Percentiles rank a stretch among this genome's conserved stretches.
These are phyloP conservation scores for Fusarium staphyleae DNA, from an alignment of 2,329 filamentous ascomycete genomes.

Conservation along the genomic window DNA sequence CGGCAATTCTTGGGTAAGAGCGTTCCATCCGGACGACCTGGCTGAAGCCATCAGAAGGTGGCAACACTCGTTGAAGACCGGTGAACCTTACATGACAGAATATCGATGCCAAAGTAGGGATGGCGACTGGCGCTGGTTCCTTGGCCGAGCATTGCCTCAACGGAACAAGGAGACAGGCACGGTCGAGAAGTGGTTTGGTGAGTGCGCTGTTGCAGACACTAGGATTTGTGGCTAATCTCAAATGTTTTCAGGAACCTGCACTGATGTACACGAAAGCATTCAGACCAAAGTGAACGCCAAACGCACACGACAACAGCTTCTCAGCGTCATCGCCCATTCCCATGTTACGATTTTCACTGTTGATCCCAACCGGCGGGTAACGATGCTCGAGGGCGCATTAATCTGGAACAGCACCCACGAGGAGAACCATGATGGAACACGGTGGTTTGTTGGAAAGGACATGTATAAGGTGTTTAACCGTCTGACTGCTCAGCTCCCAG, in stretches of 20 bases:
- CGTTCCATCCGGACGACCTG: slow-evolving; percentile 76
- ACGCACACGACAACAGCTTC: slow-evolving; percentile 72
- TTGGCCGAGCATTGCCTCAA: slow-evolving; percentile 74
- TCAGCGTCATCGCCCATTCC: slow-evolving; percentile 76
- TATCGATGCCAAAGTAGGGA: slow-evolving; percentile 72
- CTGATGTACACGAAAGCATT: slow-evolving; percentile 79
- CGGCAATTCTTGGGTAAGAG: slow-evolving; percentile 66
- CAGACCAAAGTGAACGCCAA: slow-evolving; percentile 71
- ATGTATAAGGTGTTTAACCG: slow-evolving; percentile 70
- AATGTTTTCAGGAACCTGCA: slow-evolving; percentile 64
- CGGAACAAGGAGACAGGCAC: slow-evolving; percentile 68
- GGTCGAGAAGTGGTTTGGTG: slow-evolving; percentile 81
- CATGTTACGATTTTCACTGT: slow-evolving; percentile 79
- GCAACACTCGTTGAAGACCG: slow-evolving; percentile 69
- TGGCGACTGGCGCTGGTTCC: slow-evolving; percentile 80
- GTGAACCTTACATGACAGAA: slow-evolving; percentile 72
- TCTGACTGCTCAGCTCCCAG: slow-evolving; percentile 52
- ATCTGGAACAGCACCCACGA: slow-evolving; percentile 59
- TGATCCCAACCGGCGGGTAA: slow-evolving; percentile 66
- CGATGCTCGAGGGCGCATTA: slow-evolving; percentile 73
- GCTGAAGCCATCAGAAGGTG: slow-evolving; percentile 62
- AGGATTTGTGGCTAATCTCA: neutral
- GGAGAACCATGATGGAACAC: slow-evolving; percentile 49
- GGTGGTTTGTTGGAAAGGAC: slow-evolving; percentile 65
- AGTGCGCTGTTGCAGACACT: slow-evolving; percentile 20